Evolutionary conservation across 495 filamentous ascomycete genomes (phyloP), one percentile per base, ranked within the genome.

Genomic region (Aspergillus avenaceus): DNA sequence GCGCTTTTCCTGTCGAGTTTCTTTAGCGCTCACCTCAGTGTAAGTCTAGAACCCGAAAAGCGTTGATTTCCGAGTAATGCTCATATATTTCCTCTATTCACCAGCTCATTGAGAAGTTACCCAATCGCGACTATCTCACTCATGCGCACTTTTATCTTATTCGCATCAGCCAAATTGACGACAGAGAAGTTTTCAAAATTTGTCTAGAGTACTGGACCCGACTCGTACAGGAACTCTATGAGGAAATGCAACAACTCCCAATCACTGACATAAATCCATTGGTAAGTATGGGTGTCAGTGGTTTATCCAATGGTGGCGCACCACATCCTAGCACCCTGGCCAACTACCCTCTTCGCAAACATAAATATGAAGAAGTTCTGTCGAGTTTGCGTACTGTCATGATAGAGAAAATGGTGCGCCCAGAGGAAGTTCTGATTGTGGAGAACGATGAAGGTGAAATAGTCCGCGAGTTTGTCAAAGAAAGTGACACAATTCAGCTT

Each of bases 381-480:
- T 90, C 91, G 8, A 96, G 96, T 63, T 77, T 99, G 40, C 85
- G 93, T 49, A 85, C 89, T 32, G 93, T 99, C 34, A 99, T 99
- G 93, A 97, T 99, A 54, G 93, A 99, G 74, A 95, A 96, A 71
- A 97, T 99, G 93, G 93, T 97, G 23, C 78, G 90, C 28, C 93
- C 93, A 5, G 93, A 99, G 71, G 95, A 97, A 72, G 95, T 99
- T n/a, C 67, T 99, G 52, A 91, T 99, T 60, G 95, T 99, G 5
- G 93, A 99, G 68, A 99, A 99, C 64, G 93, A 99, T 54, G 93
- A 99, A 69, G 93, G 95, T 37, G 93, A 99, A 65, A 97, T 99
- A 53, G 95, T 99, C 18, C 87, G 93, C 46, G 93, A 97, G 67
- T 97, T 99, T 54, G 92, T 99, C 52, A 99, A 97, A 73, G 93